These are phyloP conservation scores for Salicornia ramosissima DNA, from an alignment of 148 eudicot genomes.

Conservation along the genomic window DNA sequence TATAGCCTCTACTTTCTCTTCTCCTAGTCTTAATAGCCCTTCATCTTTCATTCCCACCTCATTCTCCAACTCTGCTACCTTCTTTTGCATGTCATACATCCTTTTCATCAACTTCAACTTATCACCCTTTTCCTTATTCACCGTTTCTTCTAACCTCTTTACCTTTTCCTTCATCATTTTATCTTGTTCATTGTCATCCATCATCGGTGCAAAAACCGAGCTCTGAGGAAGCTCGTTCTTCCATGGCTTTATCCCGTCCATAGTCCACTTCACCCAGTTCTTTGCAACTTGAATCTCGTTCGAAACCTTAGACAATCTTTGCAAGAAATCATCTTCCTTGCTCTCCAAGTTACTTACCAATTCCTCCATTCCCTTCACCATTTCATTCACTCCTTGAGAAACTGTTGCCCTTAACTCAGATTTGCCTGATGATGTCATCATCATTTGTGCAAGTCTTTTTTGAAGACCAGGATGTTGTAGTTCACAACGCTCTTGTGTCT, in stretches of 20 bases:
- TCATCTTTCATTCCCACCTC: constrained; percentile 53
- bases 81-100: constrained; percentile 35
- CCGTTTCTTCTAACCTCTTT: constrained; percentile 40
- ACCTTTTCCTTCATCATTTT: constrained; percentile 38
- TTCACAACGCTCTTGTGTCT: constrained; percentile 41
- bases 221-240: constrained; percentile 31
- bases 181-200: constrained; percentile 50
- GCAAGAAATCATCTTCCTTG: constrained; percentile 38
- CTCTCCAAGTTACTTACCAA: constrained; percentile 38
- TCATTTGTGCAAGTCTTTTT: constrained; percentile 14
- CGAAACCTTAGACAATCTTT: constrained; percentile 42
- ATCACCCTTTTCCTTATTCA: constrained; percentile 33
- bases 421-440: constrained; percentile 18
- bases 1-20: constrained; percentile 86
- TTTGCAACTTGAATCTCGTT: constrained; percentile 56
- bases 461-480: constrained; percentile 35
- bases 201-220: constrained; percentile 20
- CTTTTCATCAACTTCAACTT: constrained; percentile 27
- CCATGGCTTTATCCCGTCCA: constrained; percentile 34
- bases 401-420: constrained; percentile 30
- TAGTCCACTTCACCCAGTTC: constrained; percentile 51
- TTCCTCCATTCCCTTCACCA: constrained; percentile 33
- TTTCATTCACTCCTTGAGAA: constrained; percentile 35
- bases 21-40: constrained; percentile 38
- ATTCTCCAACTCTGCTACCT: constrained; percentile 42